phyloP scores from a whole-genome alignment of 2,329 filamentous ascomycete genomes.

The Hypoxylon sp. region DNA sequence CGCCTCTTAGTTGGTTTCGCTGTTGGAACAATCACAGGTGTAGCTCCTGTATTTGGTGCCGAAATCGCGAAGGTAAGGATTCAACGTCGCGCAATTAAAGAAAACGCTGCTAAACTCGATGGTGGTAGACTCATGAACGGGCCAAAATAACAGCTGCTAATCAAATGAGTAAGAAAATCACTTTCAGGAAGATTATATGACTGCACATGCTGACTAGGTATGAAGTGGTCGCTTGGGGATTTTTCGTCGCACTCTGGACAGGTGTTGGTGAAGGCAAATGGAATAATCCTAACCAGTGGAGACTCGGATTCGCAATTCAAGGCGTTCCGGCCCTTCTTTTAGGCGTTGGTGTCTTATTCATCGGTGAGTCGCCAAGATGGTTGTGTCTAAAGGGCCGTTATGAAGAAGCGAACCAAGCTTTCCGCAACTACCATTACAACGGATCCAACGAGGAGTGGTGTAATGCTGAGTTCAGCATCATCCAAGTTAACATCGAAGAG shows the following conservation, averaged over 20 bases:
- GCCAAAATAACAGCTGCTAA: slow-evolving; percentile 59
- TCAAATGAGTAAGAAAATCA: slow-evolving; percentile 56
- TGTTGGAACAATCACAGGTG: slow-evolving; percentile 59
- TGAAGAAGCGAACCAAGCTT: slow-evolving; percentile 56
- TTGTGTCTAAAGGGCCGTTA: slow-evolving; percentile 56
- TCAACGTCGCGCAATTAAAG: background rate
- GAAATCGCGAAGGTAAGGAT: slow-evolving; percentile 58
- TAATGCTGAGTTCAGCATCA: slow-evolving; percentile 53
- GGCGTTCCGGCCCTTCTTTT: slow-evolving; percentile 56
- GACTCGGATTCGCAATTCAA: slow-evolving; percentile 58
- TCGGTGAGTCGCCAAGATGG: slow-evolving; percentile 58
- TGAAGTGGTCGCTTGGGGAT: slow-evolving; percentile 60
- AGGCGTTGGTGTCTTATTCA: slow-evolving; percentile 55
- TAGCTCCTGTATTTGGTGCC: slow-evolving; percentile 59
- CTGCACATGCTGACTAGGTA: slow-evolving; percentile 5
- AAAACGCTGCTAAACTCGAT: slow-evolving; percentile 1
- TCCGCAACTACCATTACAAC: slow-evolving; percentile 55
- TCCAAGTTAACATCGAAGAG: slow-evolving; percentile 57
- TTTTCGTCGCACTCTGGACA: slow-evolving; percentile 59
- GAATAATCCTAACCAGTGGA: slow-evolving; percentile 58
- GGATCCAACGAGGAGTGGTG: slow-evolving; percentile 58
- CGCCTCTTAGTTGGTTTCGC: slow-evolving; percentile 58
- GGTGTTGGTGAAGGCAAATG: slow-evolving; percentile 58
- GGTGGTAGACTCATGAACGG: slow-evolving; percentile 54
- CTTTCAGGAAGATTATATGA: background rate